Percentiles rank a stretch among this genome's conserved stretches.
These are phyloP conservation scores for Candida palmyrensis DNA, from an alignment of 805 yeast species.

Conservation along the genomic window DNA sequence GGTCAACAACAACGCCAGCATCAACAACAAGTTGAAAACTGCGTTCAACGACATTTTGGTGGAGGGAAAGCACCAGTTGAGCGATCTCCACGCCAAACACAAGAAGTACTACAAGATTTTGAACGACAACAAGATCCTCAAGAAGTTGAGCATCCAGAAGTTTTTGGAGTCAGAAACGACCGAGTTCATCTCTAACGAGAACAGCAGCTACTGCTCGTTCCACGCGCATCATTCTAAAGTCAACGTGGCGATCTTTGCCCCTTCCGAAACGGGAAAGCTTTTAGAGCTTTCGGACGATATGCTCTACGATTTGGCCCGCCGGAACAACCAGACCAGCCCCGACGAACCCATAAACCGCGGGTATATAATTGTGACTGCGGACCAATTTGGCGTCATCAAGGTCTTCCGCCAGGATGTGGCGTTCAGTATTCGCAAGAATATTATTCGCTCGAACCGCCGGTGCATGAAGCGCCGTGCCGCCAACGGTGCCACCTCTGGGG, in stretches of 20 bases:
- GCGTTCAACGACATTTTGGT: slow-evolving; percentile 29
- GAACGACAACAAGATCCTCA: slow-evolving; percentile 23
- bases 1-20: slow-evolving; percentile 45
- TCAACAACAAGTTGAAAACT: slow-evolving; percentile 32
- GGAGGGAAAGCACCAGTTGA: slow-evolving; percentile 30
- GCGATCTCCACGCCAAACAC: slow-evolving; percentile 25
- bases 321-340: slow-evolving; percentile 12
- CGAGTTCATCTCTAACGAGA: slow-evolving; percentile 39
- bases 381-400: slow-evolving; percentile 64
- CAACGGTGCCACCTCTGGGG: too few species aligned
- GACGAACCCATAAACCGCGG: slow-evolving; percentile 15
- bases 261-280: slow-evolving; percentile 57
- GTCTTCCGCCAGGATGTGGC: slow-evolving; percentile 81
- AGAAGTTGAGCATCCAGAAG: slow-evolving; percentile 17
- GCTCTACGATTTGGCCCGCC: slow-evolving; percentile 54
- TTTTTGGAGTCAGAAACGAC: slow-evolving; percentile 21
- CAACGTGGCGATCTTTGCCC: slow-evolving; percentile 77
- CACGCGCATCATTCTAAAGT: slow-evolving; percentile 74
- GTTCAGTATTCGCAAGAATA: slow-evolving; percentile 26
- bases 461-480: too few species aligned
- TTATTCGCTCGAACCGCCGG: too few species aligned
- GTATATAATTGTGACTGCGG: slow-evolving; percentile 70
- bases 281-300: slow-evolving; percentile 75
- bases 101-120: slow-evolving; percentile 22
- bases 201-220: slow-evolving; percentile 60